phyloP scores from a whole-genome alignment of 2,329 filamentous ascomycete genomes.

The Verticillium klebahnii region DNA sequence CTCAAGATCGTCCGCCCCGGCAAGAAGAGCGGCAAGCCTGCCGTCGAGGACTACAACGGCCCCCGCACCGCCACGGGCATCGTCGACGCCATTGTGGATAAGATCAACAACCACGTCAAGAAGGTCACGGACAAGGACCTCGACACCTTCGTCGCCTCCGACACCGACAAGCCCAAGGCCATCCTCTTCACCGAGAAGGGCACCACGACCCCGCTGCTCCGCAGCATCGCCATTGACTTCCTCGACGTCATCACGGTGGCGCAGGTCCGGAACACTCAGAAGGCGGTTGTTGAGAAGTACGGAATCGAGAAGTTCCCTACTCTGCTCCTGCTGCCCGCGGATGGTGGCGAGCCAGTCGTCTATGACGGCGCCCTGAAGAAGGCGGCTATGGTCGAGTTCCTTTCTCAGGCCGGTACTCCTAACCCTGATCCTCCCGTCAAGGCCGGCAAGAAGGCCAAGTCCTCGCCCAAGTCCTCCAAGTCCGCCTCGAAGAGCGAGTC shows the following conservation, averaged over 20 bases:
- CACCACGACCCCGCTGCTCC: slow-evolving; percentile 75
- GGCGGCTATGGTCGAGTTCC: slow-evolving; percentile 72
- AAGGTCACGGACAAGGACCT: slow-evolving; percentile 75
- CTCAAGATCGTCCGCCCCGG: slow-evolving; percentile 87
- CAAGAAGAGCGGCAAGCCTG: slow-evolving; percentile 81
- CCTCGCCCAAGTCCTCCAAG: slow-evolving; percentile 32
- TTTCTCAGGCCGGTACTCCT: slow-evolving; percentile 72
- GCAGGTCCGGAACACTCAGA: slow-evolving; percentile 80
- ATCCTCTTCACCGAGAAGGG: slow-evolving; percentile 94
- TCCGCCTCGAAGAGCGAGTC: slow-evolving; percentile 30
- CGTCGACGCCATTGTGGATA: slow-evolving; percentile 76
- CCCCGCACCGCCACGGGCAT: slow-evolving; percentile 80
- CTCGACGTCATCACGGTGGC: slow-evolving; percentile 73
- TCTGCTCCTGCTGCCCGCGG: slow-evolving; percentile 72
- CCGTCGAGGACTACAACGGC: slow-evolving; percentile 88
- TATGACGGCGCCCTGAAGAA: slow-evolving; percentile 87
- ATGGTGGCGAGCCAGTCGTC: slow-evolving; percentile 60
- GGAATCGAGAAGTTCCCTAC: slow-evolving; percentile 74
- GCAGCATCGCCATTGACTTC: slow-evolving; percentile 87
- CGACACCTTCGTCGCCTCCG: slow-evolving; percentile 67
- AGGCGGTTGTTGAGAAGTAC: slow-evolving; percentile 65
- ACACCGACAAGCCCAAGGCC: slow-evolving; percentile 69
- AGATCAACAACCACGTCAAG: slow-evolving; percentile 89
- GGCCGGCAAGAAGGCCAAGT: slow-evolving; percentile 37
- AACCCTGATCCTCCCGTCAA: slow-evolving; percentile 69